Base-by-base conservation (phyloP, 305 asterid genomes). In the Fraxinus greggii region DNA sequence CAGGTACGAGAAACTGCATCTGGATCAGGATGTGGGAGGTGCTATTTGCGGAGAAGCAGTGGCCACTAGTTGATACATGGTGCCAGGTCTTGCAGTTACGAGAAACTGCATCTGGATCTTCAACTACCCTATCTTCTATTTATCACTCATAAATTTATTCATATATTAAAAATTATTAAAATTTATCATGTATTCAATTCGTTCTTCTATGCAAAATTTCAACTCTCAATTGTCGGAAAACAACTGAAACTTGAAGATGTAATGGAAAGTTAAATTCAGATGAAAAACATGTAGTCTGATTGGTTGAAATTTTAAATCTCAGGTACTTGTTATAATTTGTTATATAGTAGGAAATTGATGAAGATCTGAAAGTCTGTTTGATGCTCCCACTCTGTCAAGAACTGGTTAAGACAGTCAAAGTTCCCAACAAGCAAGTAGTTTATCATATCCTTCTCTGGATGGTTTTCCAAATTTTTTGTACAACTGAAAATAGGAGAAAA, bases 11-110 rank as follows among this genome's bases (percentile, higher is more conserved):
- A 74, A 78, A 13, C 26, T 78, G 35, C 54, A 59, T 36, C 40
- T 59, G n/a, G n/a, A n/a, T n/a, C n/a, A n/a, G 99, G 76, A 96
- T 96, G 99, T 96, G 99, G 99, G 98, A 96, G 84, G 86, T 96
- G 86, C 87, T 96, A 82, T 96, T 94, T 90, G 94, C 98, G 45
- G 99, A 94, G 88, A 92, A 87, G 89, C 91, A 91, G 78, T 96
- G 99, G 99, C 98, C 97, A 31, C 87, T 96, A 82, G 99, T 96
- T 15, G 98, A 93, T 65, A n/a, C 97, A 94, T 96, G 99, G 99
- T 96, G 99, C 90, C 98, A 92, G 90, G 94, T 96, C 90, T 85
- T 96, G 85, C 99, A 96, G 98, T 98, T 96, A 65, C 42, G 74
- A 85, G 28, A 75, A 78, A 17, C 29, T 79, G 38, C 63, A 63